These are phyloP conservation scores for Rugonectria rugulosa DNA, from an alignment of 2,329 filamentous ascomycete genomes.

Conservation along the genomic window DNA sequence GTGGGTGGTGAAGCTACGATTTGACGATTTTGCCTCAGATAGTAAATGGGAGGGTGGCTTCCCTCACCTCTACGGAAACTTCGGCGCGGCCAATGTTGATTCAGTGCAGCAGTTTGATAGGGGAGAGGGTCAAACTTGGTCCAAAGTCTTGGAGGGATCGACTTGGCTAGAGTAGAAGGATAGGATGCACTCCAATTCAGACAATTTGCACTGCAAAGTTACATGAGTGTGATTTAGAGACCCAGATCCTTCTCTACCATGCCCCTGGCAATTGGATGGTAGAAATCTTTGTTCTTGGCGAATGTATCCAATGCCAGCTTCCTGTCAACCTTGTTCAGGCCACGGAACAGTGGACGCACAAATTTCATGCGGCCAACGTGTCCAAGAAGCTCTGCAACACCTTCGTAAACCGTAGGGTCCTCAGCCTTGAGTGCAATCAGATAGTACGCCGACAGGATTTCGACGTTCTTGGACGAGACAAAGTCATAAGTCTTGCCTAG, in stretches of 20 bases:
- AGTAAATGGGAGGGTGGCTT: conserved; percentile 66
- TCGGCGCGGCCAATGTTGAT: conserved; percentile 61
- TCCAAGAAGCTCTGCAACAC: conserved; percentile 77
- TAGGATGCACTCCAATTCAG: not conserved
- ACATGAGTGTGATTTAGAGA: conserved; percentile 30
- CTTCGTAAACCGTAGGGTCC: conserved; percentile 72
- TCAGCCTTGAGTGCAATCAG: conserved; percentile 79
- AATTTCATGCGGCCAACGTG: conserved; percentile 96
- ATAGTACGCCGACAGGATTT: conserved; percentile 83
- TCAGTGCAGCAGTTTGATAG: conserved; percentile 55
- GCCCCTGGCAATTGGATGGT: conserved; percentile 88
- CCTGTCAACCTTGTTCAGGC: conserved; percentile 77
- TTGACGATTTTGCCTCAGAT: conserved; percentile 50
- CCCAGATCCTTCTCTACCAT: conserved; percentile 88
- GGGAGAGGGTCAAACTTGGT: conserved; percentile 56
- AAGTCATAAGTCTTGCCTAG: conserved; percentile 82
- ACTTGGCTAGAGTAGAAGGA: conserved; percentile 50
- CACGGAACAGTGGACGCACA: conserved; percentile 83
- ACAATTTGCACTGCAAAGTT: not conserved
- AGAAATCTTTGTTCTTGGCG: conserved; percentile 87
- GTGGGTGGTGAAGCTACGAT: conserved; percentile 63
- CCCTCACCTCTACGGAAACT: conserved; percentile 66
- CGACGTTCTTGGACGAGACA: conserved; percentile 79
- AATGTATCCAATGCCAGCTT: conserved; percentile 82
- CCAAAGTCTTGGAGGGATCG: conserved; percentile 49